These are phyloP conservation scores for Periconia sp. DNA, from an alignment of 2,329 filamentous ascomycete species.

Conservation along the genomic window DNA sequence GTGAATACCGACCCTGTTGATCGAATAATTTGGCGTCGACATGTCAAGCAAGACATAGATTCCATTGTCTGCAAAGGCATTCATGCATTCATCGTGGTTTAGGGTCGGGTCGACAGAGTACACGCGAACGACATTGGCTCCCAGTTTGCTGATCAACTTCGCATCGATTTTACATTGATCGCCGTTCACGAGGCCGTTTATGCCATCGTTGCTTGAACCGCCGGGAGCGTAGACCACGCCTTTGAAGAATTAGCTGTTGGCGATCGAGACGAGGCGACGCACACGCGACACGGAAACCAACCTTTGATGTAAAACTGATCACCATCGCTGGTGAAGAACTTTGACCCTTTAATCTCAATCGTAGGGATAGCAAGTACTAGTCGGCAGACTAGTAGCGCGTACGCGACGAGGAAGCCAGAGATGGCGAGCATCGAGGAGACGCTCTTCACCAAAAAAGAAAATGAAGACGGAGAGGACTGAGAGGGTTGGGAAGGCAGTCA, in stretches of 20 bases:
- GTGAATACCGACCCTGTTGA: conserved; percentile 7
- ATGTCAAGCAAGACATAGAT: conserved; percentile 20
- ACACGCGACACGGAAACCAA: neutral
- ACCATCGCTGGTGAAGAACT: conserved; percentile 18
- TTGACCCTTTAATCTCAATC: conserved; percentile 11
- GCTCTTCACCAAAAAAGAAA: too few species aligned
- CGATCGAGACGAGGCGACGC: neutral
- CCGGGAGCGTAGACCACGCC: conserved; percentile 10
- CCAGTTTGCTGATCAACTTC: conserved; percentile 8
- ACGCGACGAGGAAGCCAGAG: neutral
- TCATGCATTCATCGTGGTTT: conserved; percentile 20
- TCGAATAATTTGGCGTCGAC: conserved; percentile 3
- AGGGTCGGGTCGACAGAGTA: conserved; percentile 16
- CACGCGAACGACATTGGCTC: conserved; percentile 14
- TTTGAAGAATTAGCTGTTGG: too few species aligned
- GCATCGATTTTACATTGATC: conserved; percentile 16
- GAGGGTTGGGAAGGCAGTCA: too few species aligned
- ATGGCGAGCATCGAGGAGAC: neutral
- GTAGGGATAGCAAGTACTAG: conserved; percentile 5
- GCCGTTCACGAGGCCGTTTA: conserved; percentile 13
- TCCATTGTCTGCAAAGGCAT: conserved; percentile 12
- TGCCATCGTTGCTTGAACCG: neutral
- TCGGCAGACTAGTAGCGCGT: neutral
- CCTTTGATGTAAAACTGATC: conserved; percentile 19
- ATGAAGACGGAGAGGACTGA: too few species aligned